These are phyloP conservation scores for Arabidopsis arenosa DNA, from an alignment of 345 rosid species.

Conservation along the genomic window DNA sequence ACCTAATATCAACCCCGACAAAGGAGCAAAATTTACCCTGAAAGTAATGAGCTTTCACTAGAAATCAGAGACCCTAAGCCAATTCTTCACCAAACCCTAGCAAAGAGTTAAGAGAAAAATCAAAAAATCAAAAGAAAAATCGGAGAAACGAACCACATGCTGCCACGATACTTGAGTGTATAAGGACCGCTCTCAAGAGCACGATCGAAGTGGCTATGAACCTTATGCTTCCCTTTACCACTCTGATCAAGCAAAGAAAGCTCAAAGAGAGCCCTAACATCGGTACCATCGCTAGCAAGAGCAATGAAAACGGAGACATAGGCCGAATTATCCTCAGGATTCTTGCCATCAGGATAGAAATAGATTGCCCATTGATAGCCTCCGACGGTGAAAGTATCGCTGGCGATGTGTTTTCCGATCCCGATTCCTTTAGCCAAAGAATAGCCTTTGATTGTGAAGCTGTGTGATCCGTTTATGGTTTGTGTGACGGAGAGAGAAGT, in stretches of 20 bases:
- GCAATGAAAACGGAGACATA: constrained; percentile 93
- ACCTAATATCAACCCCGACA: background rate
- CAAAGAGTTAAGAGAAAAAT: background rate
- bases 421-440: constrained; percentile 93
- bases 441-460: constrained; percentile 82
- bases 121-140: background rate
- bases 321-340: constrained; percentile 77
- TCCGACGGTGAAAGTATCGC: constrained; percentile 84
- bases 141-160: constrained; percentile 74
- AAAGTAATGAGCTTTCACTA: background rate
- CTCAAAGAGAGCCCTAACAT: constrained; percentile 88
- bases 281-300: constrained; percentile 93
- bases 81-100: constrained; percentile 21
- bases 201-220: constrained; percentile 91
- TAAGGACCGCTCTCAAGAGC: constrained; percentile 93
- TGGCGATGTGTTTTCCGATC: constrained; percentile 88
- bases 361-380: constrained; percentile 93
- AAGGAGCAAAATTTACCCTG: background rate
- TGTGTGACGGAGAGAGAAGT: constrained; percentile 80
- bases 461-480: constrained; percentile 87
- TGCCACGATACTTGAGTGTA: constrained; percentile 88
- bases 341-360: constrained; percentile 92
- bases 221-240: constrained; percentile 85
- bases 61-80: background rate
- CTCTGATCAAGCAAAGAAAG: constrained; percentile 83